phyloP scores from a whole-genome alignment of 495 filamentous ascomycete genomes.

The Oidiodendron maius region DNA sequence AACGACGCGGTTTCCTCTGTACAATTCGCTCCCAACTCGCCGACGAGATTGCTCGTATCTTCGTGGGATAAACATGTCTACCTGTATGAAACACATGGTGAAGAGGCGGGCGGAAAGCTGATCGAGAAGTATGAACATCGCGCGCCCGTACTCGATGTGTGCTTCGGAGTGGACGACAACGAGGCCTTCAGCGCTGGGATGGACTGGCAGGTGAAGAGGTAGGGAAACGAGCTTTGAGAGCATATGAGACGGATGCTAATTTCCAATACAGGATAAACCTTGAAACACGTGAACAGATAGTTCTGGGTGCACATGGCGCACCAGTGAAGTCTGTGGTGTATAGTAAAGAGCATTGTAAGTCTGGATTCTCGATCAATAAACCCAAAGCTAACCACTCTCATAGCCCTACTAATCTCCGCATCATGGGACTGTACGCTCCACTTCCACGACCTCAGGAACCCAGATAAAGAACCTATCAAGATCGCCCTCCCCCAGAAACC shows the following conservation, averaged over 20 bases:
- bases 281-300: slow-evolving; percentile 60
- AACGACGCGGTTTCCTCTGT: slow-evolving; percentile 82
- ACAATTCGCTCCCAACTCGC: slow-evolving; percentile 67
- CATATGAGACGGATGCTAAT: background rate
- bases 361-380: background rate
- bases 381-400: slow-evolving; percentile 13
- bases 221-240: background rate
- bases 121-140: slow-evolving; percentile 71
- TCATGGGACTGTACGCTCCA: slow-evolving; percentile 93
- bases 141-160: slow-evolving; percentile 85
- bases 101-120: slow-evolving; percentile 54
- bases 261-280: slow-evolving; percentile 53
- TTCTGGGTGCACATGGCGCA: slow-evolving; percentile 70
- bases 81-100: slow-evolving; percentile 71
- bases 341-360: slow-evolving; percentile 62
- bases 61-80: slow-evolving; percentile 95
- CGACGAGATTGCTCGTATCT: slow-evolving; percentile 72
- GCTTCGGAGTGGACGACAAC: slow-evolving; percentile 74
- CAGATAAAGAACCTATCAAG: slow-evolving; percentile 39
- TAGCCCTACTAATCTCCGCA: slow-evolving; percentile 68
- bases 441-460: slow-evolving; percentile 56
- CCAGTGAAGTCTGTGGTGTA: slow-evolving; percentile 81
- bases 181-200: slow-evolving; percentile 81
- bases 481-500: slow-evolving; percentile 75
- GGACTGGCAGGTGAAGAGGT: slow-evolving; percentile 81